A percentile compares a stretch with the other conserved stretches of the same genome.
Conservation (phyloP, 225 moss, liverwort and hornwort genomes). For the Straminergon stramineum region DNA sequence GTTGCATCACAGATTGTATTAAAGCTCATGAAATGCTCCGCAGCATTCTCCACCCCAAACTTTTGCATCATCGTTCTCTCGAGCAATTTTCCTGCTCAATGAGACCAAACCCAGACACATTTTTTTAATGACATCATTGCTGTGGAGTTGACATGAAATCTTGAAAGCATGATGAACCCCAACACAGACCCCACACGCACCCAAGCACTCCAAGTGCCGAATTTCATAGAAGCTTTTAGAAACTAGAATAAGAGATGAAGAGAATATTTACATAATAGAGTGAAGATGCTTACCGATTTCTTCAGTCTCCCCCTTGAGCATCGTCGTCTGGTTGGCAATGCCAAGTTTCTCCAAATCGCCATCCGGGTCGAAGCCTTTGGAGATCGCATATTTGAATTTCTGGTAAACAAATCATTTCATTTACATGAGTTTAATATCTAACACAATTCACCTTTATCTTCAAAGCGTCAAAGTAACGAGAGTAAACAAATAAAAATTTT, state of each 20-base stretch:
- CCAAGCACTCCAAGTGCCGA: background rate
- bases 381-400: conserved; percentile 74
- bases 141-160: background rate
- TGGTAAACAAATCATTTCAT: conserved; percentile 3
- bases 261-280: background rate
- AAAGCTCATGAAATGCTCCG: conserved; percentile 89
- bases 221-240: background rate
- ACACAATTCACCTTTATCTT: background rate
- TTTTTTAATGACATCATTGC: background rate
- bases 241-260: background rate
- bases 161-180: background rate
- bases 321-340: conserved; percentile 96
- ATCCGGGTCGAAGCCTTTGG: conserved; percentile 72
- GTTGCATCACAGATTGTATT: conserved; percentile 99
- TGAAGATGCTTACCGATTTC: conserved; percentile 41
- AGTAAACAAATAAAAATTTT: background rate
- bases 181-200: background rate
- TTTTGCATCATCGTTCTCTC: conserved; percentile 91
- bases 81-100: conserved; percentile 60
- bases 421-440: background rate
- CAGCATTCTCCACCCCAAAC: conserved; percentile 64
- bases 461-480: background rate
- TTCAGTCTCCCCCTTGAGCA: conserved; percentile 96
- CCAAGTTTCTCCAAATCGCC: conserved; percentile 67
- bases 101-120: background rate